A percentile compares a stretch with the other conserved stretches of the same genome.
Conservation (phyloP, 208 protist genomes). For the Herpetomonas samuelpessoai region DNA sequence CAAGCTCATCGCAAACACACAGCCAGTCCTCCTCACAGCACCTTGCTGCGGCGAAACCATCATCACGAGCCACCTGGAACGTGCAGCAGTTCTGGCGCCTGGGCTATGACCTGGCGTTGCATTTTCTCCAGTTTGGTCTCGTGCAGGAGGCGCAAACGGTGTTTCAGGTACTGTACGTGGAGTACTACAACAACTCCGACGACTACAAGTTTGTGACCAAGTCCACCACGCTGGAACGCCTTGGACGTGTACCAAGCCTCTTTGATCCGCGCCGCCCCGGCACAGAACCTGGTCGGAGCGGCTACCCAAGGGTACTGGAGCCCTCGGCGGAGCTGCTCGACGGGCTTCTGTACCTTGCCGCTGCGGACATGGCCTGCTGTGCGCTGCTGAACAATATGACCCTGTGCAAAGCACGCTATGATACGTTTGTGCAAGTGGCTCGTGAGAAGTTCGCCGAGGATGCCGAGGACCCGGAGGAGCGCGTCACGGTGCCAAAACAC, state of each 20-base stretch:
- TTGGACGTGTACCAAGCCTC: conserved; percentile 46
- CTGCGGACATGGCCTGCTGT: conserved; percentile 54
- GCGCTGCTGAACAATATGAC: conserved; percentile 35
- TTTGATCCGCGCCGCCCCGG: conserved; percentile 37
- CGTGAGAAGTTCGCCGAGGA: conserved; percentile 74
- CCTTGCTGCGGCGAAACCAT: background rate
- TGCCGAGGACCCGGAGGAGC: background rate
- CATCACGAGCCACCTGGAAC: conserved; percentile 19
- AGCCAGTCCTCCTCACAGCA: background rate
- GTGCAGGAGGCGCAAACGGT: conserved; percentile 46
- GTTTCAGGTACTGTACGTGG: conserved; percentile 50
- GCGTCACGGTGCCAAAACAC: background rate
- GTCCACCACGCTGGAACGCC: conserved; percentile 33
- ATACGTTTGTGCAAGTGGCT: conserved; percentile 55
- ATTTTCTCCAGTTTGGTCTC: conserved; percentile 78
- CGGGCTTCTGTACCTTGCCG: conserved; percentile 57
- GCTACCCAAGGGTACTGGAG: conserved; percentile 49
- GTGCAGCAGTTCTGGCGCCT: conserved; percentile 61
- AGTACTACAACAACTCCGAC: conserved; percentile 88
- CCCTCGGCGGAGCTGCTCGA: conserved; percentile 51
- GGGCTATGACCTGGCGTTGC: conserved; percentile 63
- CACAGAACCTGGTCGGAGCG: conserved; percentile 14
- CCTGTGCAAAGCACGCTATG: conserved; percentile 33
- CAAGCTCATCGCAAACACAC: background rate
- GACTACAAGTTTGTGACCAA: conserved; percentile 62